A percentile compares a stretch with the other conserved stretches of the same genome.
Evolutionary conservation across 2,329 filamentous ascomycete genomes (phyloP).

Genomic region (Aschersonia sp.): DNA sequence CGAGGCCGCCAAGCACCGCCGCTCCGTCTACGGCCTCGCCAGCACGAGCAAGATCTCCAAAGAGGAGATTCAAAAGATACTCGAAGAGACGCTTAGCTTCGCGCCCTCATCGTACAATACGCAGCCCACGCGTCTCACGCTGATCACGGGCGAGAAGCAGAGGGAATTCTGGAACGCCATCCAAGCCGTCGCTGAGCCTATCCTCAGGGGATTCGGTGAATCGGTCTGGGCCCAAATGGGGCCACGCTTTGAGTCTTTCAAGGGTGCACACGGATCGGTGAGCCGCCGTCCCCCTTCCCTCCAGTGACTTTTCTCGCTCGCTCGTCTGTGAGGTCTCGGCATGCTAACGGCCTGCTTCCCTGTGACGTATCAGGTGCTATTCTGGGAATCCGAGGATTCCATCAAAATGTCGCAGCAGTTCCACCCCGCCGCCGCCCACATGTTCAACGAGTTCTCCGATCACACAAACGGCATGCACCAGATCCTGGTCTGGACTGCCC

Average conservation of each 20-base stretch:
- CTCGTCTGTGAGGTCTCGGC: conserved; percentile 39
- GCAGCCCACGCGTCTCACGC: conserved; percentile 63
- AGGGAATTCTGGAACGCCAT: conserved; percentile 70
- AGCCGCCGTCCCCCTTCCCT: conserved; percentile 48
- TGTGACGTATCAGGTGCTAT: conserved; percentile 51
- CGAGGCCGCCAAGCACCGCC: conserved; percentile 46
- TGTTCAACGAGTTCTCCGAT: conserved; percentile 62
- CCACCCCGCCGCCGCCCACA: conserved; percentile 62
- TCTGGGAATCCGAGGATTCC: conserved; percentile 37
- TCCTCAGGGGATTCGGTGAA: conserved; percentile 21
- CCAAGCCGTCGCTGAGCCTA: conserved; percentile 31
- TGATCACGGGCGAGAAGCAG: conserved; percentile 72
- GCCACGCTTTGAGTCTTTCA: conserved; percentile 7
- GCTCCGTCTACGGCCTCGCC: conserved; percentile 53
- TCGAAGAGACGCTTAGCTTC: conserved; percentile 48
- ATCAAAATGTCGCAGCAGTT: conserved; percentile 48
- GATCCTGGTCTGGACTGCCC: conserved; percentile 64
- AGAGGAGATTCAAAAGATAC: conserved; percentile 48
- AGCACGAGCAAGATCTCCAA: conserved; percentile 39
- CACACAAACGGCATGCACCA: conserved; percentile 71
- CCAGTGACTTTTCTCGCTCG: conserved; percentile 47
- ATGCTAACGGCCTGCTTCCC: too few species aligned
- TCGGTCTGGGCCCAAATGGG: conserved; percentile 9
- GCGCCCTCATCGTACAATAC: conserved; percentile 79
- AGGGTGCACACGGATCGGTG: conserved; percentile 12